Conservation (phyloP, 805 yeast species). For the Wickerhamomyces sydowiorum region DNA sequence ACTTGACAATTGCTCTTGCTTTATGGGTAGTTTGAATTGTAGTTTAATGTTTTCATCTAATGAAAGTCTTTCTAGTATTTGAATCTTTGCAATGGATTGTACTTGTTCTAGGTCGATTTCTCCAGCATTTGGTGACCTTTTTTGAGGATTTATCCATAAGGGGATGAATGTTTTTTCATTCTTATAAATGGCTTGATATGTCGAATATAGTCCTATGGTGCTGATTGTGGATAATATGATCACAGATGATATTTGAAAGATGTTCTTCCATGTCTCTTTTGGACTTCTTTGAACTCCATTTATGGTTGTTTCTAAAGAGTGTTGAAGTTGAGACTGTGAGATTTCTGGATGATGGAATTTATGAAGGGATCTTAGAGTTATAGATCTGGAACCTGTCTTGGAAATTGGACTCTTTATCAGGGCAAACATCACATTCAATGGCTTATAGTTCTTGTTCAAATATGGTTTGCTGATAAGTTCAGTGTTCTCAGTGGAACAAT, state of each 20-base stretch:
- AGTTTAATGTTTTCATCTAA: conserved; percentile 12
- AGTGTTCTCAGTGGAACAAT: too few species aligned
- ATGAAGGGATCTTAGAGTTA: not conserved
- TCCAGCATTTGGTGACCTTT: conserved; percentile 6
- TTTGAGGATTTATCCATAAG: conserved; percentile 13
- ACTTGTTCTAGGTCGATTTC: conserved; percentile 15
- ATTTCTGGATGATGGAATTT: not conserved
- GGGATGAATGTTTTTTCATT: conserved; percentile 18
- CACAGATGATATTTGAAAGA: not conserved
- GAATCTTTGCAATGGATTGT: conserved; percentile 16
- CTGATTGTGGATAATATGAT: conserved; percentile 1
- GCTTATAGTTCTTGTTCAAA: not conserved
- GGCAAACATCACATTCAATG: not conserved
- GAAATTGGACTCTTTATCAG: not conserved
- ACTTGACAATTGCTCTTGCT: conserved; percentile 8
- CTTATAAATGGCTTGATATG: conserved; percentile 11
- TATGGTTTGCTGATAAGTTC: too few species aligned
- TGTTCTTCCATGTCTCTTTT: not conserved
- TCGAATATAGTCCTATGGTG: conserved; percentile 12
- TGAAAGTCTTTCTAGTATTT: conserved; percentile 18
- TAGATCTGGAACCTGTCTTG: not conserved
- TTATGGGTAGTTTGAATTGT: conserved; percentile 17
- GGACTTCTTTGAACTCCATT: not conserved
- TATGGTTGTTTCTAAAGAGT: not conserved
- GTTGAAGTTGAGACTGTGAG: not conserved